Percentiles rank a stretch among this genome's conserved stretches.
These are phyloP conservation scores for Dovyalis caffra DNA, from an alignment of 345 rosid species.

Conservation along the genomic window DNA sequence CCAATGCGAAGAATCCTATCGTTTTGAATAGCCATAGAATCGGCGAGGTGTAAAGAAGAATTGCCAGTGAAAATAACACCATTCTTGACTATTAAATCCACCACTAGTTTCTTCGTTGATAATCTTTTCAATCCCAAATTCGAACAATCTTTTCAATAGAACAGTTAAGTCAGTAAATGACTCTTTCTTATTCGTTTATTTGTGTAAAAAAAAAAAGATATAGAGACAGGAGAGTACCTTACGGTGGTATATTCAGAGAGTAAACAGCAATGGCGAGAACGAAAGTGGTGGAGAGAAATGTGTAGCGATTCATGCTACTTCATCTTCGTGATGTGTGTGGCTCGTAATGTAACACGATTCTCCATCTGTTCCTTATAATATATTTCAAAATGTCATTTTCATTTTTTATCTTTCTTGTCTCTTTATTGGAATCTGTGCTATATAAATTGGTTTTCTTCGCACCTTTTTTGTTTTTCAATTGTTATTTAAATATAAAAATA, in stretches of 20 bases:
- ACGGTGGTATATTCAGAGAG: background rate
- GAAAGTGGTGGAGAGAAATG: background rate
- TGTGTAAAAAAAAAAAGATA: background rate
- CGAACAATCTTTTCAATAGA: conserved; percentile 45
- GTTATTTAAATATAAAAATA: too few relatives aligned
- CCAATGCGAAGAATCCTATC: conserved; percentile 75
- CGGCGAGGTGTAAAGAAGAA: conserved; percentile 55
- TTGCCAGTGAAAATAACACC: conserved; percentile 81
- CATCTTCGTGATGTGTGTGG: too few relatives aligned
- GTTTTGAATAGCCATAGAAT: conserved; percentile 70
- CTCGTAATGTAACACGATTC: too few relatives aligned
- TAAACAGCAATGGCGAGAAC: background rate
- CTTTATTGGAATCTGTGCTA: too few relatives aligned
- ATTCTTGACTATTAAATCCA: conserved; percentile 69
- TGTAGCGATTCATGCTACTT: background rate
- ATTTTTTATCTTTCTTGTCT: too few relatives aligned
- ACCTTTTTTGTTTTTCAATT: too few relatives aligned
- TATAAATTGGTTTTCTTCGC: too few relatives aligned
- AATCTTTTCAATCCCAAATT: conserved; percentile 30
- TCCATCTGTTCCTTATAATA: too few relatives aligned
- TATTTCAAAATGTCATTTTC: too few relatives aligned
- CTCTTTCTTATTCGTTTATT: too few relatives aligned
- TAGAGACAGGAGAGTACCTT: background rate
- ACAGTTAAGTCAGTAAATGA: too few relatives aligned
- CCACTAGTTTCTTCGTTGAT: conserved; percentile 23